A percentile compares a stretch with the other conserved stretches of the same genome.
These are phyloP conservation scores for Aspergillus glaucus DNA, from an alignment of 2,329 filamentous ascomycete genomes.

Conservation along the genomic window DNA sequence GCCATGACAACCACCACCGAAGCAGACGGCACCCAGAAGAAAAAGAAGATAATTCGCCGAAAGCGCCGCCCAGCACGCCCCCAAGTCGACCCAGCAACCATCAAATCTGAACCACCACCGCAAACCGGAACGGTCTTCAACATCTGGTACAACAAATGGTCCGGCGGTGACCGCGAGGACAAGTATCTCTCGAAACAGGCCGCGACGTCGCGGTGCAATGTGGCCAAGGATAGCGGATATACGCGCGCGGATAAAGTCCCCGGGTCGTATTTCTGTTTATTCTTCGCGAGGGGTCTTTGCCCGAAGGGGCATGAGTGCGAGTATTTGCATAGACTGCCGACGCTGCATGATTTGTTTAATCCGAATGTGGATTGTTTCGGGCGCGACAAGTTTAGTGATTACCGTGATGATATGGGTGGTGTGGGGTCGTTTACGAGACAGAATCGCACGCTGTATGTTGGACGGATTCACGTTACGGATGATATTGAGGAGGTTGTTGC, in stretches of 20 bases:
- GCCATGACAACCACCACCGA: slow-evolving; percentile 8
- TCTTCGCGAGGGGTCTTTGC: slow-evolving; percentile 67
- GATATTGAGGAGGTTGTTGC: slow-evolving; percentile 96
- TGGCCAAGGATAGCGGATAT: slow-evolving; percentile 72
- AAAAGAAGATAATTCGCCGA: slow-evolving; percentile 88
- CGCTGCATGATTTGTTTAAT: slow-evolving; percentile 82
- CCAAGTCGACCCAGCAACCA: slow-evolving; percentile 78
- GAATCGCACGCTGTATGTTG: slow-evolving; percentile 89
- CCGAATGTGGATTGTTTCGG: slow-evolving; percentile 94
- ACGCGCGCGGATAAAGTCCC: slow-evolving; percentile 69
- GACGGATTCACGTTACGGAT: slow-evolving; percentile 88
- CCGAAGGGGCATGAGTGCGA: slow-evolving; percentile 89
- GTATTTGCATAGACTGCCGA: slow-evolving; percentile 84
- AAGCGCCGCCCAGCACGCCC: slow-evolving; percentile 84
- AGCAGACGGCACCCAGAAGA: slow-evolving; percentile 40
- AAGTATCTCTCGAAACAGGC: slow-evolving; percentile 77
- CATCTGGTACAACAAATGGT: slow-evolving; percentile 99
- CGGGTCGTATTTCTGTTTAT: slow-evolving; percentile 87
- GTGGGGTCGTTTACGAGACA: slow-evolving; percentile 90
- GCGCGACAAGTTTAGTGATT: slow-evolving; percentile 85
- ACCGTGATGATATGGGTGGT: slow-evolving; percentile 95
- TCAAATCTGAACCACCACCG: slow-evolving; percentile 77
- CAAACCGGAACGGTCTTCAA: slow-evolving; percentile 96
- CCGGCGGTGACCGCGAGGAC: slow-evolving; percentile 88
- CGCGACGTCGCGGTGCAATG: slow-evolving; percentile 79